Percentiles rank a stretch among this genome's conserved stretches.
These are phyloP conservation scores for Hymenoscyphus repandus DNA, from an alignment of 2,329 filamentous ascomycete genomes.

Conservation along the genomic window DNA sequence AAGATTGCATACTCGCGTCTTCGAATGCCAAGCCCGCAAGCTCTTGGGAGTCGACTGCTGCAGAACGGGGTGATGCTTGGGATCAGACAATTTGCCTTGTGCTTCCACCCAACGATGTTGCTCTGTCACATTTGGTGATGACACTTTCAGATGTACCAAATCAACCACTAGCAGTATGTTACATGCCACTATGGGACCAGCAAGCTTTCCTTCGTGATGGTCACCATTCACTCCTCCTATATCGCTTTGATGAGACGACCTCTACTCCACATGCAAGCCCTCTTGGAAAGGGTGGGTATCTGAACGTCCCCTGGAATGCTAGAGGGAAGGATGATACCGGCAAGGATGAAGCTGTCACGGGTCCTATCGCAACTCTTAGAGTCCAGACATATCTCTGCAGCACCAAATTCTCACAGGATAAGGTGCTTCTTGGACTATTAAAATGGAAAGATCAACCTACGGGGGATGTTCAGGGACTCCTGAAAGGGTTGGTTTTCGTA, in stretches of 20 bases:
- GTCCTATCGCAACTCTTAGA: conserved; percentile 72
- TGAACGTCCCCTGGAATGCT: conserved; percentile 75
- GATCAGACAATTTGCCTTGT: conserved; percentile 80
- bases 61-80: conserved; percentile 78
- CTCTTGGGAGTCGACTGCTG: conserved; percentile 81
- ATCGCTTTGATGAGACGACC: conserved; percentile 88
- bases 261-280: conserved; percentile 57
- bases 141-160: conserved; percentile 81
- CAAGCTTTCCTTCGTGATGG: conserved; percentile 88
- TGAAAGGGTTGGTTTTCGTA: conserved; percentile 85
- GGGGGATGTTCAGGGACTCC: conserved; percentile 64
- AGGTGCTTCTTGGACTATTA: conserved; percentile 74
- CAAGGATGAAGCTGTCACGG: conserved; percentile 68
- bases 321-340: conserved; percentile 60
- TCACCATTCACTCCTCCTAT: conserved; percentile 72
- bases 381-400: conserved; percentile 88
- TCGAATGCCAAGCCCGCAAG: conserved; percentile 76
- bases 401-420: conserved; percentile 90
- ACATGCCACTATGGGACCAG: conserved; percentile 90
- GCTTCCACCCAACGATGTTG: conserved; percentile 73
- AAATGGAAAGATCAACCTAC: conserved; percentile 77
- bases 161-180: conserved; percentile 83
- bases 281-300: conserved; percentile 76
- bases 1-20: conserved; percentile 80
- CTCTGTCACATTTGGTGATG: conserved; percentile 80